Base-by-base conservation (phyloP, 768 basidiomycete species). In the Amanita molliuscula region DNA sequence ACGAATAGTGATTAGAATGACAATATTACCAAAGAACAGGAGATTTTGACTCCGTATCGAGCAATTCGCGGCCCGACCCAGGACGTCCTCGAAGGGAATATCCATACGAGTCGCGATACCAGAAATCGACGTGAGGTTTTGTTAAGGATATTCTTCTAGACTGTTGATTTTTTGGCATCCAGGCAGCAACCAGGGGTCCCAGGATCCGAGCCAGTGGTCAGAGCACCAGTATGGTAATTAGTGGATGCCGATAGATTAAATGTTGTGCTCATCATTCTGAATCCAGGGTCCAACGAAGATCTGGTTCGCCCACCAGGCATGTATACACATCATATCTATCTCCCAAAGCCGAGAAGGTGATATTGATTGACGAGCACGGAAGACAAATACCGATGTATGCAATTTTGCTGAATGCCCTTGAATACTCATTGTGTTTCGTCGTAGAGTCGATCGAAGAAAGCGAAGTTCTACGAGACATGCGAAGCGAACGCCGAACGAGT, bases 281-380 rank as follows among this genome's bases (percentile, higher is more conserved):
- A 41, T 8, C 10, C 13, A 38, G 49, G 49, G 18, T 44, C 8
- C 28, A 33, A 13, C 31, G 28, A 36, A 43, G 49, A 31, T 34
- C 42, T 28, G 49, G 41, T 26, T 50, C 49, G 9, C 49, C 49
- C 28, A 36, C 20, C 20, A 23, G 43, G 53, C 42, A 48, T 21
- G 29, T 53, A 42, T 42, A 47, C 46, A 47, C 51, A 21, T 47
- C 44, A 18, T 47, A 47, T 34, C 13, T 38, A 20, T 51, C 53
- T 11, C 44, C 53, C 18, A 50, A 53, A 25, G 33, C 49, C 40
- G 49, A 48, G 10, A 55, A 54, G 33, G 51, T 58, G 4, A 56
- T 58, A 25, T 43, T 57, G 44, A 55, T 58, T 23, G 55, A 58
- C 20, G 51, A 58, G 31, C 51, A 44, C 11, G 57, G 57, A 31